Conservation (phyloP, 2,329 filamentous ascomycete genomes). For the Cordyceps militaris region DNA sequence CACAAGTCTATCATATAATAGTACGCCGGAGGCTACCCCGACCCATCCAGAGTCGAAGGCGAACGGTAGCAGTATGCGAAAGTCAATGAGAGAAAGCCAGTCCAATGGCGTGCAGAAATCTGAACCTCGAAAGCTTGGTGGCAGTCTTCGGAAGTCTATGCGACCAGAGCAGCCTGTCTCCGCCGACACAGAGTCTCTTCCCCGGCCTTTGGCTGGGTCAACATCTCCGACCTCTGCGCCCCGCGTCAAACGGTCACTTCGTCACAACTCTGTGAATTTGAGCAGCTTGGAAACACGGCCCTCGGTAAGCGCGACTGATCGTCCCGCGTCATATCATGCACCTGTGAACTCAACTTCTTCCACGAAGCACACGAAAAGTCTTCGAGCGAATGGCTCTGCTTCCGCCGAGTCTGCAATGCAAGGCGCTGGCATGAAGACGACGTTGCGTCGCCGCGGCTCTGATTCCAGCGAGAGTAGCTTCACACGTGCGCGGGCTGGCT, state of each 20-base stretch:
- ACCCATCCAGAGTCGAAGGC: background rate
- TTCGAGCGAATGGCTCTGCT: constrained; percentile 19
- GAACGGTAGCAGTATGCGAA: constrained; percentile 17
- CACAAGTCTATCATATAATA: constrained; percentile 22
- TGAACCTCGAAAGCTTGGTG: constrained; percentile 13
- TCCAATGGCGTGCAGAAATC: background rate
- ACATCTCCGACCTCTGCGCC: background rate
- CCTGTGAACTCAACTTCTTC: constrained; percentile 13
- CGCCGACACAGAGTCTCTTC: background rate
- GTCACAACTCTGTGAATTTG: constrained; percentile 4
- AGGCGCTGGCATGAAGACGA: constrained; percentile 23
- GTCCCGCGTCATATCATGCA: constrained; percentile 27
- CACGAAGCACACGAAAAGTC: constrained; percentile 19
- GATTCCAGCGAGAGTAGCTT: constrained; percentile 78
- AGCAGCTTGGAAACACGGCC: constrained; percentile 8
- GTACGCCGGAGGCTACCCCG: background rate
- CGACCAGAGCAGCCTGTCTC: constrained; percentile 9
- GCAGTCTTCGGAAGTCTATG: constrained; percentile 26
- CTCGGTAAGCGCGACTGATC: constrained; percentile 14
- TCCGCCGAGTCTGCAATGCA: constrained; percentile 7
- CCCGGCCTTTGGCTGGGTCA: background rate
- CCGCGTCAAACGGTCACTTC: constrained; percentile 9
- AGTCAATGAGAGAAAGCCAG: constrained; percentile 12
- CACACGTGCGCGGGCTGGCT: constrained; percentile 50
- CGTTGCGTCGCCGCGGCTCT: constrained; percentile 47